Base-by-base conservation (phyloP, 768 basidiomycete genomes). In the Mycena kentingensis region DNA sequence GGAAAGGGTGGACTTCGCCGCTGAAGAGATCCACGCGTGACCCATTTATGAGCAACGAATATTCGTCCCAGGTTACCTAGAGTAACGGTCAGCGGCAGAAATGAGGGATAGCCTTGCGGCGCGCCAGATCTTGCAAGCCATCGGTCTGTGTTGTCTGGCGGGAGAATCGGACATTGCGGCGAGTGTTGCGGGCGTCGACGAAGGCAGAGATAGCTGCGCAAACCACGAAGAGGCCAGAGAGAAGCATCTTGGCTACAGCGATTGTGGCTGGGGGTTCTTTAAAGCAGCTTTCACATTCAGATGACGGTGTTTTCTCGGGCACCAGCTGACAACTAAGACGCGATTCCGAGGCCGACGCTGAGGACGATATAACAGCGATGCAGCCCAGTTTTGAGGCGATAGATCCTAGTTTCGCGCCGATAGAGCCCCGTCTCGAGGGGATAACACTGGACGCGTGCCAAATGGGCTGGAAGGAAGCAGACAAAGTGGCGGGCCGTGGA, bases 61-160 rank as follows among this genome's bases (percentile, higher is more conserved):
- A 76, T 60, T 76, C 60, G 46, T 77, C 75, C 73, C 75, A 77
- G 3, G 75, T 75, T 4, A 75, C 74, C 75, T 76, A 22, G 5
- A 48, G 32, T 15, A 41, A 19, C 36, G 25, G 11, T 3, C 31
- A 18, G 29, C 12, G 19, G 15, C 5, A 21, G 11, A 5, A 26
- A 36, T 11, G 16, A 34, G 10, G 54, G 64, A 27, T 46, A 7
- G 36, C 18, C 19, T 10, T 18, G 10, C 10, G 8, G n/a, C 22
- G 41, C 22, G 72, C 73, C 46, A 68, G 70, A 34, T 68, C 57
- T 52, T 74, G 73, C 6, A 71, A 62, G 16, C 61, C 65, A 54
- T 66, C 60, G 21, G 49, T 67, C 49, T 63, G 60, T 13, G 57
- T n/a, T n/a, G n/a, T 57, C 49, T 65, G 62, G 26, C 64, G 55